Percentiles rank a stretch among this genome's conserved stretches.
These are phyloP conservation scores for Penicillium oxalicum DNA, from an alignment of 2,329 filamentous ascomycete genomes.

Conservation along the genomic window DNA sequence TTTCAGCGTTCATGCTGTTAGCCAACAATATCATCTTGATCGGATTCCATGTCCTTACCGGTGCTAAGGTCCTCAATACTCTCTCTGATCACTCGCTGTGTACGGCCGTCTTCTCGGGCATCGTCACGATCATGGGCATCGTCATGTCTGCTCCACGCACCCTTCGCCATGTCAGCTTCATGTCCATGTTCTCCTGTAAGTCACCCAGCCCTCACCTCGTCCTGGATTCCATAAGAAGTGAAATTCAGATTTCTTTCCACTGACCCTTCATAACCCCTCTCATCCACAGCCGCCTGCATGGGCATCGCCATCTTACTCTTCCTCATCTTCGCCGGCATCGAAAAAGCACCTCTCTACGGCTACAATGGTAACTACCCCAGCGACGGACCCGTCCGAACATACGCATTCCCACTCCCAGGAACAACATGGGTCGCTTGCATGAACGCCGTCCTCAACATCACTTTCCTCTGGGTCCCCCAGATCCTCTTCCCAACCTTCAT, in stretches of 20 bases:
- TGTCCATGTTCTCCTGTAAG: conserved; percentile 45
- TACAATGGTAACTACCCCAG: conserved; percentile 45
- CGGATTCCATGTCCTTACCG: conserved; percentile 47
- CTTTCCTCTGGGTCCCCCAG: conserved; percentile 48
- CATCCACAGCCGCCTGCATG: conserved; percentile 41
- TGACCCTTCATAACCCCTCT: background rate
- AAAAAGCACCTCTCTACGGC: conserved; percentile 40
- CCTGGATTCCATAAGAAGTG: background rate
- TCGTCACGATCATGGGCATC: conserved; percentile 43
- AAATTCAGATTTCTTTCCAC: no score
- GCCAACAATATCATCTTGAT: conserved; percentile 49
- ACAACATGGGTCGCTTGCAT: conserved; percentile 45
- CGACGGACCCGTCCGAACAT: conserved; percentile 41
- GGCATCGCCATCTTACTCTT: conserved; percentile 47
- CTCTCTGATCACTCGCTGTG: conserved; percentile 46
- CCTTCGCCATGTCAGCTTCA: conserved; percentile 45
- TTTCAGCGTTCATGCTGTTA: conserved; percentile 39
- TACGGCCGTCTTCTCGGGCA: conserved; percentile 46
- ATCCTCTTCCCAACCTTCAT: conserved; percentile 50
- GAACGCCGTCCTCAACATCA: conserved; percentile 49
- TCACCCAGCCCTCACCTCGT: background rate
- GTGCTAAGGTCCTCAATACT: conserved; percentile 46
- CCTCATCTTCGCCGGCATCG: conserved; percentile 46
- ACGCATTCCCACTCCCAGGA: conserved; percentile 43
- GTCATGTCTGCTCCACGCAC: conserved; percentile 44